A percentile compares a stretch with the other conserved stretches of the same genome.
phyloP scores from a whole-genome alignment of 2,329 filamentous ascomycete species.

The Colletotrichum gigasporum region DNA sequence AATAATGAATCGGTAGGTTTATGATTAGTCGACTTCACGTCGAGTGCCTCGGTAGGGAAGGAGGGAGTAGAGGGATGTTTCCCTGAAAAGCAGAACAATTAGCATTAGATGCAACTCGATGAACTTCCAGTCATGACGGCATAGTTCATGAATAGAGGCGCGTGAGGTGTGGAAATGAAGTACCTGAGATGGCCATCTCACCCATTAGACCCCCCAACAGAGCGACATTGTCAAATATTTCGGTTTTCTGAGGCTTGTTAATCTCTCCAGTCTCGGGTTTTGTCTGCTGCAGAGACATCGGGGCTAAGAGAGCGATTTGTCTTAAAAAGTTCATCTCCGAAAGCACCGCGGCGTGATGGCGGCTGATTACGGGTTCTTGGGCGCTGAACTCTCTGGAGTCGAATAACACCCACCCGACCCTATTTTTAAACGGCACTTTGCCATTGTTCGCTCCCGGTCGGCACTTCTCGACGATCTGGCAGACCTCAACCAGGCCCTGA shows the following conservation, averaged over 20 bases:
- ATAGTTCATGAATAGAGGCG: too few species aligned
- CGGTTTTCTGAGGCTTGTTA: neutral
- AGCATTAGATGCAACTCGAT: too few species aligned
- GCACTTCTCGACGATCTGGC: constrained; percentile 41
- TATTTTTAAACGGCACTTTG: constrained; percentile 33
- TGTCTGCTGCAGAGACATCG: too few species aligned
- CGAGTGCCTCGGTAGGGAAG: too few species aligned
- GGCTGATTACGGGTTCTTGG: constrained; percentile 39
- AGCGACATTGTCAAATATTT: constrained; percentile 11
- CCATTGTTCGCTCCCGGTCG: constrained; percentile 34
- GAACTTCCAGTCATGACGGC: too few species aligned
- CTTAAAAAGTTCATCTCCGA: constrained; percentile 40
- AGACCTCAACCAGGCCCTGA: constrained; percentile 38
- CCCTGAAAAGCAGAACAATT: too few species aligned
- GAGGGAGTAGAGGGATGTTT: too few species aligned
- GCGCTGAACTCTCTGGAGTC: constrained; percentile 37
- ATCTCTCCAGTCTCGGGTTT: neutral
- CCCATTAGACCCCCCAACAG: constrained; percentile 7
- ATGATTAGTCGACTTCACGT: too few species aligned
- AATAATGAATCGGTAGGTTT: too few species aligned
- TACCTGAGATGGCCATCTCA: constrained; percentile 5
- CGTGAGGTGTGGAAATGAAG: neutral
- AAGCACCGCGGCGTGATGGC: constrained; percentile 40
- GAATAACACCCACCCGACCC: constrained; percentile 38
- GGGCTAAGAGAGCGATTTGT: neutral